Percentiles rank a stretch among this genome's conserved stretches.
Evolutionary conservation across 129 eudicot species (phyloP).

Genomic region (Artemisia annua): DNA sequence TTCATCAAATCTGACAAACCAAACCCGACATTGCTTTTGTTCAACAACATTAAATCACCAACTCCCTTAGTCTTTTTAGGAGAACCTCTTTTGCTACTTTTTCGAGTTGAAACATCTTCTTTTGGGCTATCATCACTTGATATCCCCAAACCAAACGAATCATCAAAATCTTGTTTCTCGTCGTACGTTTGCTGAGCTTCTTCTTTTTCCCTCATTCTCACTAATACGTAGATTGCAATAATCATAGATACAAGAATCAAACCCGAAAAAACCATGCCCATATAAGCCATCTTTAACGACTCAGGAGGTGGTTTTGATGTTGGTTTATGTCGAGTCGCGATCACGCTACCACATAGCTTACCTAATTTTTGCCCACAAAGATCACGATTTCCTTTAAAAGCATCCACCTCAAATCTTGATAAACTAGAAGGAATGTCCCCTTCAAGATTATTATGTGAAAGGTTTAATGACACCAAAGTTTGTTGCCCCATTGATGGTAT

Average conservation of each 20-base stretch:
- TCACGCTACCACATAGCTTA: conserved; percentile 31
- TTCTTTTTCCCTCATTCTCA: conserved; percentile 32
- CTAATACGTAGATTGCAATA: conserved; percentile 32
- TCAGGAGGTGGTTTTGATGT: conserved; percentile 12
- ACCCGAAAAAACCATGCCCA: conserved; percentile 29
- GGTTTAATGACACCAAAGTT: conserved; percentile 34
- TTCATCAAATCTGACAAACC: conserved; percentile 68
- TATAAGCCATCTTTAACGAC: conserved; percentile 24
- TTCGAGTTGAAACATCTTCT: too few species aligned
- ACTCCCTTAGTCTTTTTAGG: conserved; percentile 17
- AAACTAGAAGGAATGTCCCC: conserved; percentile 60
- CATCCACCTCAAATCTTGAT: conserved; percentile 34
- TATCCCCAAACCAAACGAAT: conserved; percentile 20
- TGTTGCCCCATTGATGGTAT: conserved; percentile 50
- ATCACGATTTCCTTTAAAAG: conserved; percentile 51
- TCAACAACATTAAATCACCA: conserved; percentile 54
- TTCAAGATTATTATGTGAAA: conserved; percentile 50
- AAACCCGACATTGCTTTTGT: conserved; percentile 48
- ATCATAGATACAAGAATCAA: conserved; percentile 42
- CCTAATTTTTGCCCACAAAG: conserved; percentile 54
- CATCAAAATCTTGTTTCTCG: conserved; percentile 28
- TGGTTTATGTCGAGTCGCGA: background rate
- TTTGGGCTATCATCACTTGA: background rate
- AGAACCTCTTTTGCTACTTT: conserved; percentile 20
- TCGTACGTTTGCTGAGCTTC: background rate